Evolutionary conservation across 2,329 filamentous ascomycete genomes (phyloP).

Genomic region (Ophiocordyceps australis): DNA sequence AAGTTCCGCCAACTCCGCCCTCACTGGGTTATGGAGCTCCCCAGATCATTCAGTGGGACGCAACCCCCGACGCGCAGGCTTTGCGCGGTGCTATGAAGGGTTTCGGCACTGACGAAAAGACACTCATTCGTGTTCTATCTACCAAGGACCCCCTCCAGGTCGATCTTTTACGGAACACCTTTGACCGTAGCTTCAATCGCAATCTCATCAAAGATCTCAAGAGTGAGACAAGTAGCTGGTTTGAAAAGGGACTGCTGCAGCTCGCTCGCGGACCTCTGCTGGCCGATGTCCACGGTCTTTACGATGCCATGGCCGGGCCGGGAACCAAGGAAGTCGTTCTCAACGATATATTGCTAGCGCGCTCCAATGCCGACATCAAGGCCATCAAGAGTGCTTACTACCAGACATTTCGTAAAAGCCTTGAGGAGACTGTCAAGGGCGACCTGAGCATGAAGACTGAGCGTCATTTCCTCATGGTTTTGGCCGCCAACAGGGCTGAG

Average conservation of each 20-base stretch:
- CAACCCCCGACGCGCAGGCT: conserved; percentile 46
- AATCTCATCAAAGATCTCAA: conserved; percentile 59
- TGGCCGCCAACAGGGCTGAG: conserved; percentile 57
- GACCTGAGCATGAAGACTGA: conserved; percentile 81
- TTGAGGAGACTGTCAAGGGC: conserved; percentile 55
- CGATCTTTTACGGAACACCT: conserved; percentile 47
- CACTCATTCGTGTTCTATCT: conserved; percentile 51
- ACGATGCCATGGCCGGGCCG: conserved; percentile 54
- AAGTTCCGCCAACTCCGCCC: conserved; percentile 38
- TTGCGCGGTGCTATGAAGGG: conserved; percentile 81
- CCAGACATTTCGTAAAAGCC: conserved; percentile 41
- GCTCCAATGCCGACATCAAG: conserved; percentile 72
- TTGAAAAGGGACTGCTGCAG: conserved; percentile 57
- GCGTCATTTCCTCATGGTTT: conserved; percentile 66
- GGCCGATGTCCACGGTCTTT: conserved; percentile 54
- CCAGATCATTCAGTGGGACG: conserved; percentile 53
- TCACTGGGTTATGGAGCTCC: conserved; percentile 59
- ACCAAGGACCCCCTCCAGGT: conserved; percentile 66
- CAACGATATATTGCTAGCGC: conserved; percentile 68
- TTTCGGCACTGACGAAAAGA: conserved; percentile 73
- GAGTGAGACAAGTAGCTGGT: conserved; percentile 58
- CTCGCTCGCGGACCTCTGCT: conserved; percentile 63
- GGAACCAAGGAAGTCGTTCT: conserved; percentile 78
- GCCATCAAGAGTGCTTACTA: conserved; percentile 73
- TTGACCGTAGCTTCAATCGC: conserved; percentile 43